Conservation (phyloP, 2,329 filamentous ascomycete species). For the Emmonsia crescens region DNA sequence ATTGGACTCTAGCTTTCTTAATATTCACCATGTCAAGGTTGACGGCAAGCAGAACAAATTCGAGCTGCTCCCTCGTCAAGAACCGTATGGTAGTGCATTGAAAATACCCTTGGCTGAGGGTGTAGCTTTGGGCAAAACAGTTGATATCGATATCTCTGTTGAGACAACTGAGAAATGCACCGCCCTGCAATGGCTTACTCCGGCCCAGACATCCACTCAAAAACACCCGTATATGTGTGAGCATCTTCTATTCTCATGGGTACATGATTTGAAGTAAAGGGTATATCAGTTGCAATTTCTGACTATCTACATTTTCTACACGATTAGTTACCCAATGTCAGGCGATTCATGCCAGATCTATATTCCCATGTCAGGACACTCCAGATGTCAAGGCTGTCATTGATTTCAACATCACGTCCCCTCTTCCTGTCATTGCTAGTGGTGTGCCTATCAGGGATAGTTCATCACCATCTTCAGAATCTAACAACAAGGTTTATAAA, state of each 20-base stretch:
- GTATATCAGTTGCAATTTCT: not conserved
- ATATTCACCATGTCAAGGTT: conserved; percentile 61
- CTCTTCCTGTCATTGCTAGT: conserved; percentile 82
- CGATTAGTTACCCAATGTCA: conserved; percentile 74
- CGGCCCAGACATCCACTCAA: conserved; percentile 87
- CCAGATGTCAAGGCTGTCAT: conserved; percentile 96
- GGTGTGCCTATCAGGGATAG: conserved; percentile 53
- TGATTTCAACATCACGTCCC: conserved; percentile 76
- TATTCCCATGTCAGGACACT: conserved; percentile 96
- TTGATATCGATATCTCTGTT: conserved; percentile 52
- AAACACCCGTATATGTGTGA: conserved; percentile 86
- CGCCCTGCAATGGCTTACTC: conserved; percentile 89
- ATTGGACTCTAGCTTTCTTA: conserved; percentile 76
- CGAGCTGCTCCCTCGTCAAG: conserved; percentile 56
- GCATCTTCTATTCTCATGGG: conserved; percentile 9
- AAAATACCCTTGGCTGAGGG: conserved; percentile 39
- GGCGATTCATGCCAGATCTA: conserved; percentile 84
- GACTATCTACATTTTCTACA: not conserved
- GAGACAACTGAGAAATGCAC: conserved; percentile 82
- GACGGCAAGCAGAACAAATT: conserved; percentile 56
- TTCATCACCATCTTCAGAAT: conserved; percentile 42
- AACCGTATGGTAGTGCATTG: conserved; percentile 52
- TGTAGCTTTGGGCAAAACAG: conserved; percentile 35
- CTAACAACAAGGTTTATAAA: conserved; percentile 55
- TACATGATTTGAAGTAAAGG: not conserved